These are phyloP conservation scores for Malus orientalis DNA, from an alignment of 306 rosid genomes.

Conservation along the genomic window DNA sequence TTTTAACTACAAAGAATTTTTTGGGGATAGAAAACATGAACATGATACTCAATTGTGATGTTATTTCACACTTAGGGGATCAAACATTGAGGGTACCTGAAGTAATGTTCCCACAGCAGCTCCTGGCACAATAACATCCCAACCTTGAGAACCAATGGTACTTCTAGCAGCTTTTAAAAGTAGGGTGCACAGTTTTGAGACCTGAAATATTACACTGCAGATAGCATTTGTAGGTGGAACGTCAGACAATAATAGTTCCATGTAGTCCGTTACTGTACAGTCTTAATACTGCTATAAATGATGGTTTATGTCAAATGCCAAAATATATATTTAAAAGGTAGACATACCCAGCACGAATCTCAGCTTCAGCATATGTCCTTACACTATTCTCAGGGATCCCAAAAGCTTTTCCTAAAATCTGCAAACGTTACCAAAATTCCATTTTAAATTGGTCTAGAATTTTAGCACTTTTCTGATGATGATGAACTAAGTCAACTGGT, in stretches of 20 bases:
- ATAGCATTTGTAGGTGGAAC: slow-evolving; percentile 15
- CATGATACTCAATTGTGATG: not conserved
- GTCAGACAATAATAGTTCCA: slow-evolving; percentile 21
- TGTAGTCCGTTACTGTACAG: not conserved
- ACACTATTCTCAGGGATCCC: slow-evolving; percentile 85
- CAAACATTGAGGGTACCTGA: slow-evolving; percentile 45
- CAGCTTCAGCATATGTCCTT: slow-evolving; percentile 87
- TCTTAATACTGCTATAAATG: slow-evolving; percentile 11
- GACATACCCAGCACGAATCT: slow-evolving; percentile 87
- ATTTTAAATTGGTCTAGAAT: not conserved
- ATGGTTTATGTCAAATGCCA: not conserved
- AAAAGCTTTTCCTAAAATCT: slow-evolving; percentile 80
- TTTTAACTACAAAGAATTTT: not conserved
- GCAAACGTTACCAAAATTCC: slow-evolving; percentile 20
- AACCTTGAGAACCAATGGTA: slow-evolving; percentile 80
- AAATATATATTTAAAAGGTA: not conserved
- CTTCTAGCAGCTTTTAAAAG: slow-evolving; percentile 82
- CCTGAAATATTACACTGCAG: slow-evolving; percentile 88
- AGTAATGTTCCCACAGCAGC: slow-evolving; percentile 67
- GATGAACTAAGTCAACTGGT: not conserved
- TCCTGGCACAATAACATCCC: slow-evolving; percentile 99
- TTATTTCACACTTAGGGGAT: not conserved
- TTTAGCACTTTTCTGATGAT: not conserved
- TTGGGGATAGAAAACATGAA: not conserved
- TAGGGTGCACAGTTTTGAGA: slow-evolving; percentile 81